Evolutionary conservation across 192 early-diverging fungal species (phyloP).

Genomic region (Lobulomyces angularis): DNA sequence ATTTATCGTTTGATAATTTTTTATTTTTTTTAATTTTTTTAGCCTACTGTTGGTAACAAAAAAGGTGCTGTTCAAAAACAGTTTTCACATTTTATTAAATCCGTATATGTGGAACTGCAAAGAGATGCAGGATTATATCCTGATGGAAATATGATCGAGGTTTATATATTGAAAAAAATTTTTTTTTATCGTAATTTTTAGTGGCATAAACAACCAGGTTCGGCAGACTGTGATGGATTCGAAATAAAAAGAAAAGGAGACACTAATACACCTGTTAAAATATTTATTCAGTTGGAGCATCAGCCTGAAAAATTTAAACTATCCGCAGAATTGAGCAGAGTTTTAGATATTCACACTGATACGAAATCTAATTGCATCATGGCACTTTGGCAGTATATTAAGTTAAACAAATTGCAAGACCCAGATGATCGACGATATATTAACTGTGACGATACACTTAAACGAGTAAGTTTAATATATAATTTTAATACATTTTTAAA

Average conservation of each 20-base stretch:
- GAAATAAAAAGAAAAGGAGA: slow-evolving; percentile 90
- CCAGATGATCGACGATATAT: slow-evolving; percentile 76
- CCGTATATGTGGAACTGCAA: slow-evolving; percentile 73
- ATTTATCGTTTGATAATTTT: neutral
- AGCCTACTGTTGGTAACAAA: slow-evolving; percentile 38
- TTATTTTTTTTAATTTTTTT: slow-evolving; percentile 4
- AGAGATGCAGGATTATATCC: slow-evolving; percentile 64
- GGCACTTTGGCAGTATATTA: slow-evolving; percentile 93
- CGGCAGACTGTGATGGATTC: slow-evolving; percentile 67
- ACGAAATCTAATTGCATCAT: slow-evolving; percentile 63
- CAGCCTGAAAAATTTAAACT: slow-evolving; percentile 69
- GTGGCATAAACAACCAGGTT: slow-evolving; percentile 42
- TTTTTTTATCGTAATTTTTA: slow-evolving; percentile 8
- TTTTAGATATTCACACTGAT: slow-evolving; percentile 68
- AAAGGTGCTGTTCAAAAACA: slow-evolving; percentile 51
- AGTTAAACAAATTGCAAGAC: slow-evolving; percentile 84
- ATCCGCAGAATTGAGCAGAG: slow-evolving; percentile 51
- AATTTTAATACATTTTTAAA: neutral
- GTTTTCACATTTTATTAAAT: slow-evolving; percentile 76
- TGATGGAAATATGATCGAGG: slow-evolving; percentile 69
- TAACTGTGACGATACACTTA: slow-evolving; percentile 64
- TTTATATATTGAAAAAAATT: slow-evolving; percentile 5
- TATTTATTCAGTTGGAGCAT: slow-evolving; percentile 67
- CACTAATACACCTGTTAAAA: slow-evolving; percentile 62
- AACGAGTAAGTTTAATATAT: slow-evolving; percentile 31